Percentiles rank a stretch among this genome's conserved stretches.
Evolutionary conservation across 2,329 filamentous ascomycete genomes (phyloP).

Genomic region (Cladophialophora yegresii): DNA sequence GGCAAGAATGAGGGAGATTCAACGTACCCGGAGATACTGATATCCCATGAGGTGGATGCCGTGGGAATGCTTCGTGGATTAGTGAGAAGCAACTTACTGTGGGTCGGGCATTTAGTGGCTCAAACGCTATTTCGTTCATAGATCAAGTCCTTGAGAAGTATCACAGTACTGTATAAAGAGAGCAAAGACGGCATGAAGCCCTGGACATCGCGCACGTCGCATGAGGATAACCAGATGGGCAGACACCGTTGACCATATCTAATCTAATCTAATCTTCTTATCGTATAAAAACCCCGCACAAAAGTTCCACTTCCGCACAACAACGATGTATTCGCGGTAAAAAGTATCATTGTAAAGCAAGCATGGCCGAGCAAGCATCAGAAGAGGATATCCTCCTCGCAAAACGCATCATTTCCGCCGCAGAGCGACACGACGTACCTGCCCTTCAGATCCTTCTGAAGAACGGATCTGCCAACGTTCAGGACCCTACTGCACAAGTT

Average conservation of each 20-base stretch:
- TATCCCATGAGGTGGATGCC: background rate
- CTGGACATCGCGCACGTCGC: too few species aligned
- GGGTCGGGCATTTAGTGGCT: background rate
- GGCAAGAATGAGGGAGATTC: too few species aligned
- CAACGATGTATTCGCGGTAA: background rate
- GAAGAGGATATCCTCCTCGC: conserved; percentile 16
- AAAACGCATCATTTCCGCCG: conserved; percentile 13
- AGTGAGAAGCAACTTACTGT: too few species aligned
- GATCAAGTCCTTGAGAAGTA: background rate
- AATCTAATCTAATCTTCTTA: conserved; percentile 2
- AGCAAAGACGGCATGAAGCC: background rate
- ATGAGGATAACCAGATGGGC: too few species aligned
- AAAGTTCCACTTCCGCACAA: background rate
- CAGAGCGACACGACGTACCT: conserved; percentile 11
- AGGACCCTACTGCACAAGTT: conserved; percentile 1
- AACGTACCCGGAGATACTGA: background rate
- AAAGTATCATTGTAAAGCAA: background rate
- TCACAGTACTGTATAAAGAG: background rate
- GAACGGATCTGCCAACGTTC: conserved; percentile 10
- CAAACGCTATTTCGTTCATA: background rate
- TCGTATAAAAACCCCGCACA: background rate
- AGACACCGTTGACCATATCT: background rate
- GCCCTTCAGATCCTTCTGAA: conserved; percentile 12
- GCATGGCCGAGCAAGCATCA: conserved; percentile 6
- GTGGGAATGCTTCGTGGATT: background rate